Percentiles rank a stretch among this genome's conserved stretches.
phyloP scores from a whole-genome alignment of 176 grass and related monocot species.

The Metroxylon sagu region DNA sequence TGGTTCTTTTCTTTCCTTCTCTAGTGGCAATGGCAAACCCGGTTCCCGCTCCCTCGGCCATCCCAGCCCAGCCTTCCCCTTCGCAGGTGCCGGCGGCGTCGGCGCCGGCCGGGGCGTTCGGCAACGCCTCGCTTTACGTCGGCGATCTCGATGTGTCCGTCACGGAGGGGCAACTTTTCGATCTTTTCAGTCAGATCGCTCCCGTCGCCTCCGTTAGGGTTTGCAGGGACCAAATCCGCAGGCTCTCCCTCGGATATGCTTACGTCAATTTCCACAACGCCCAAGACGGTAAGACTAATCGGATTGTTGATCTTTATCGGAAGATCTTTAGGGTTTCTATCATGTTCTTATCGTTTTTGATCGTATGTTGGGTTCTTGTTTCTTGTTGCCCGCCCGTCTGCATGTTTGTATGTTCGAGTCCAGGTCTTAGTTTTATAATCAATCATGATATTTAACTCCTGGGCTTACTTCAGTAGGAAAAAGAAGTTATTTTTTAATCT shows the following conservation, averaged over 20 bases:
- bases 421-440: no score
- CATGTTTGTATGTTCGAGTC: no score
- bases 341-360: background rate
- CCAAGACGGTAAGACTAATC: constrained; percentile 17
- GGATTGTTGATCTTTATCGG: no score
- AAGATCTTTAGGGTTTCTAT: background rate
- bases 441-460: no score
- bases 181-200: constrained; percentile 15
- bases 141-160: constrained; percentile 23
- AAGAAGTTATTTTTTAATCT: no score
- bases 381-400: no score
- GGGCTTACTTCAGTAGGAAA: no score
- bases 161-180: constrained; percentile 14
- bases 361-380: no score
- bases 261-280: constrained; percentile 29
- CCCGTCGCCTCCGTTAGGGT: constrained; percentile 19
- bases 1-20: background rate
- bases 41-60: background rate
- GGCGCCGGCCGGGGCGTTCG: background rate
- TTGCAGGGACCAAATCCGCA: constrained; percentile 18
- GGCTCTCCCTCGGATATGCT: constrained; percentile 22
- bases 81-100: background rate
- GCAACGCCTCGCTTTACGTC: constrained; percentile 17
- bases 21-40: background rate
- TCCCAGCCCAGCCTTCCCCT: background rate